Evolutionary conservation across 2,329 filamentous ascomycete species (phyloP).

Genomic region (Talaromyces atroroseus): DNA sequence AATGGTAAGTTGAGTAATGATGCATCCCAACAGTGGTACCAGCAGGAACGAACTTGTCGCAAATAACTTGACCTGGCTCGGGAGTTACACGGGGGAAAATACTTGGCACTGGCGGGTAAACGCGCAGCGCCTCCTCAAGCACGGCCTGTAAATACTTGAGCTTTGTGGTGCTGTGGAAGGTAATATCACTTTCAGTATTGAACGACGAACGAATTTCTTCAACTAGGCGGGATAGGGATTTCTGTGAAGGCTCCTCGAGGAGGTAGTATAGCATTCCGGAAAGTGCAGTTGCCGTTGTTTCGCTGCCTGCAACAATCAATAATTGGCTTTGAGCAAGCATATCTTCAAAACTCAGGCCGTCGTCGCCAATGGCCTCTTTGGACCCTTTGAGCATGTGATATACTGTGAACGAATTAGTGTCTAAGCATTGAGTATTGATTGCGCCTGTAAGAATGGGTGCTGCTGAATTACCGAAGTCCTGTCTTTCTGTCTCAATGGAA

Average conservation of each 20-base stretch:
- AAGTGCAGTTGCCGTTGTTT: slow-evolving; percentile 39
- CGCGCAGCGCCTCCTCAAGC: slow-evolving; percentile 42
- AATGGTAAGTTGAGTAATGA: slow-evolving; percentile 43
- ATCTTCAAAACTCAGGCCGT: slow-evolving; percentile 7
- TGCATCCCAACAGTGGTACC: slow-evolving; percentile 38
- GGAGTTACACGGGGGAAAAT: not conserved
- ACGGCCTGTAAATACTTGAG: slow-evolving; percentile 40
- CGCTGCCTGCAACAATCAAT: slow-evolving; percentile 30
- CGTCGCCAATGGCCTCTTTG: slow-evolving; percentile 20
- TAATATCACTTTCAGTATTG: slow-evolving; percentile 25
- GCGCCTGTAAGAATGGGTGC: not conserved
- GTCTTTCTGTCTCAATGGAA: slow-evolving; percentile 15
- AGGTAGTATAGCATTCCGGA: slow-evolving; percentile 31
- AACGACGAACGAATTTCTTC: slow-evolving; percentile 24
- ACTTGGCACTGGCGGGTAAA: slow-evolving; percentile 35
- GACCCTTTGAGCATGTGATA: slow-evolving; percentile 16
- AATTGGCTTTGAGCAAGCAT: not conserved
- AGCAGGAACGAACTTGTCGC: slow-evolving; percentile 24
- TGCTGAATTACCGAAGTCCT: slow-evolving; percentile 12
- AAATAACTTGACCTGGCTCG: slow-evolving; percentile 20
- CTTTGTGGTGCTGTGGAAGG: slow-evolving; percentile 18
- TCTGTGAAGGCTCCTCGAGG: slow-evolving; percentile 16
- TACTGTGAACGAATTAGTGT: not conserved
- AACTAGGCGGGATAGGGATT: slow-evolving; percentile 16
- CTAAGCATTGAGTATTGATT: not conserved